phyloP scores from a whole-genome alignment of 164 flowering plant genomes.

The Amborella trichopoda region DNA sequence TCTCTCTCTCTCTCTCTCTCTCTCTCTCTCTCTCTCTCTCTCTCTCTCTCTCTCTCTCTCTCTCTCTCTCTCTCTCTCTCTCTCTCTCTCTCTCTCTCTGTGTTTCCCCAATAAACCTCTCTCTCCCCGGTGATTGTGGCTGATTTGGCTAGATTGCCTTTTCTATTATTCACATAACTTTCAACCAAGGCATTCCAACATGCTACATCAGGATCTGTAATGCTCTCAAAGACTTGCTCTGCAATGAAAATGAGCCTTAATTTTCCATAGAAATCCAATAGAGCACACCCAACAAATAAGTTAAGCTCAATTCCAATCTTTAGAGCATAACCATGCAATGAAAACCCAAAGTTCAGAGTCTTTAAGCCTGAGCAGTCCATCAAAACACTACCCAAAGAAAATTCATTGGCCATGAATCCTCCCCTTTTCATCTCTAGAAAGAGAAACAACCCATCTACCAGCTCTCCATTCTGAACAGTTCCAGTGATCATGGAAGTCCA shows the following conservation, averaged over 20 bases:
- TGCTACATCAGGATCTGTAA: constrained; percentile 20
- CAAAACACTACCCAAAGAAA: constrained; percentile 32
- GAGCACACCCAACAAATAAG: constrained; percentile 27
- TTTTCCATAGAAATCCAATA: constrained; percentile 30
- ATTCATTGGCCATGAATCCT: constrained; percentile 38
- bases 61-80: too few species aligned
- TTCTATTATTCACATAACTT: constrained; percentile 31
- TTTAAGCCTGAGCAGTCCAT: constrained; percentile 16
- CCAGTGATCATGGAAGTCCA: constrained; percentile 43
- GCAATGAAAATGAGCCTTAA: constrained; percentile 23
- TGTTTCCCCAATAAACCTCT: too few species aligned
- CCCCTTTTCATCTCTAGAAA: constrained; percentile 23
- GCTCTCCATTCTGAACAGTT: constrained; percentile 22
- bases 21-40: too few species aligned
- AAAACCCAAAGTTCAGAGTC: constrained; percentile 15
- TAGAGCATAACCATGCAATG: constrained; percentile 26
- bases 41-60: too few species aligned
- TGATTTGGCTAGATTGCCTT: too few species aligned
- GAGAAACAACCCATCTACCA: constrained; percentile 20
- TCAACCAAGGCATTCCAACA: constrained; percentile 54
- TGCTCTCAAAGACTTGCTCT: constrained; percentile 16
- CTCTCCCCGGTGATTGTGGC: too few species aligned
- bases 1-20: too few species aligned
- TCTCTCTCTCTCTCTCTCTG: too few species aligned
- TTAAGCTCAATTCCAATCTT: constrained; percentile 32